Conservation (phyloP, 2,329 filamentous ascomycete genomes). For the Coleophoma crateriformis region DNA sequence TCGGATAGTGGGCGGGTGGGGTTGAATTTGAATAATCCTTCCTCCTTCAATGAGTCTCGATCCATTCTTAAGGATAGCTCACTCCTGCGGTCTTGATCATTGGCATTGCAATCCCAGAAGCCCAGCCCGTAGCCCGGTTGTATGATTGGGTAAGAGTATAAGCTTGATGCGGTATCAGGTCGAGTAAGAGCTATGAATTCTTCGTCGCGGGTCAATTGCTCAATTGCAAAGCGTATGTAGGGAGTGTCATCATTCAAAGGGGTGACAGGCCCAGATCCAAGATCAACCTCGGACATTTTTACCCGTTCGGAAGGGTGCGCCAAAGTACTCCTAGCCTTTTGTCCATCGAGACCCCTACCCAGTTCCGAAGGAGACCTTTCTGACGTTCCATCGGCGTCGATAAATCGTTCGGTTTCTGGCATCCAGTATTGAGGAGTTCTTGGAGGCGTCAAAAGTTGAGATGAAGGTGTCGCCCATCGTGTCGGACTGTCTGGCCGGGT, state of each 20-base stretch:
- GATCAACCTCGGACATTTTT: conserved; percentile 11
- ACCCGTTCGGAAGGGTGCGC: conserved; percentile 12
- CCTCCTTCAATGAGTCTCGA: conserved; percentile 25
- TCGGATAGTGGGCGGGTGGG: conserved; percentile 20
- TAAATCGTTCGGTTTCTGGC: conserved; percentile 7
- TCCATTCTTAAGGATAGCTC: conserved; percentile 27
- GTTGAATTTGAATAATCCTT: conserved; percentile 23
- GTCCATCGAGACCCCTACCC: conserved; percentile 22
- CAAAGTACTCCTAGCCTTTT: conserved; percentile 18
- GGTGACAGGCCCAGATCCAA: conserved; percentile 43
- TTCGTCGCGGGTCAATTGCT: conserved; percentile 74
- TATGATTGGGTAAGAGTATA: conserved; percentile 40
- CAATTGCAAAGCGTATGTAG: conserved; percentile 84
- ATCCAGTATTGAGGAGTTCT: conserved; percentile 8
- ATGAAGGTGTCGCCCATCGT: conserved; percentile 20
- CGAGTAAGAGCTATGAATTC: conserved; percentile 50
- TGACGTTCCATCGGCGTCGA: conserved; percentile 16
- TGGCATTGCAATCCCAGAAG: conserved; percentile 23
- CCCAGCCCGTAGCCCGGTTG: conserved; percentile 38
- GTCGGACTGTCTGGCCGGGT: conserved; percentile 20
- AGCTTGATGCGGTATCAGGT: conserved; percentile 37
- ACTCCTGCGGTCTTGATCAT: conserved; percentile 17
- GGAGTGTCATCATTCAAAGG: conserved; percentile 80
- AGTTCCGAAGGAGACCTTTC: conserved; percentile 14
- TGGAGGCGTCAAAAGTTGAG: conserved; percentile 8